Evolutionary conservation across 2,329 filamentous ascomycete genomes (phyloP), one percentile per base, ranked within the genome.

Genomic region (Diplodia mutila): DNA sequence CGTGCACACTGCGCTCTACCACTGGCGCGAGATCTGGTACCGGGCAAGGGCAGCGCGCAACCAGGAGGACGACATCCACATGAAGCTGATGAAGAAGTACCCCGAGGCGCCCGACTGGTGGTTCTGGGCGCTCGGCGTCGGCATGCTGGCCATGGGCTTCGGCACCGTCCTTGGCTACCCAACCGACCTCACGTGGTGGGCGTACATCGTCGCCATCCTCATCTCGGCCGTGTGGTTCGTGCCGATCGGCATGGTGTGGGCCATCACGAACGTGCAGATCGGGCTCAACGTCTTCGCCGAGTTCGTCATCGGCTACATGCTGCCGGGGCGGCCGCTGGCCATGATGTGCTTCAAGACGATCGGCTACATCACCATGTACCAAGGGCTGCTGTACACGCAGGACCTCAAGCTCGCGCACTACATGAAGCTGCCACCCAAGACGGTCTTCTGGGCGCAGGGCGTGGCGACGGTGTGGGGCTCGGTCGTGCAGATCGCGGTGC

Each of bases 121-220:
- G 86, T 89, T 87, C 67, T 72, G 73, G 0, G 69, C 69, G 7
- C 76, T 85, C n/a, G 81, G 84, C 25, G 68, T 80, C 3, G 25
- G 81, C 64, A 85, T 86, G 76, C 77, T 87, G n/a, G 84, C 75
- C 1, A 75, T 88, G 0, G 80, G 79, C 0, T 76, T 86, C 0
- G 83, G 79, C 5, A 80, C 82, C 2, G 75, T 79, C 1, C 74
- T 83, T 4, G 83, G 78, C 1, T 92, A 87, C 72, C 86, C 87
- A 0, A 92, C 91, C 16, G 88, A 91, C 69, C 80, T 92, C 69
- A 83, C 84, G 1, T 91, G 89, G 89, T 93, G 90, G 90, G 87
- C 87, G 0, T 91, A 92, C 71, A 76, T 92, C 53, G 77, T 93
- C 6, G 84, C 90, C 2, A 83, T 92, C 3, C 79, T 84, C 63